Base-by-base conservation (phyloP, 176 grass and related monocot genomes). In the Elaeis guineensis region DNA sequence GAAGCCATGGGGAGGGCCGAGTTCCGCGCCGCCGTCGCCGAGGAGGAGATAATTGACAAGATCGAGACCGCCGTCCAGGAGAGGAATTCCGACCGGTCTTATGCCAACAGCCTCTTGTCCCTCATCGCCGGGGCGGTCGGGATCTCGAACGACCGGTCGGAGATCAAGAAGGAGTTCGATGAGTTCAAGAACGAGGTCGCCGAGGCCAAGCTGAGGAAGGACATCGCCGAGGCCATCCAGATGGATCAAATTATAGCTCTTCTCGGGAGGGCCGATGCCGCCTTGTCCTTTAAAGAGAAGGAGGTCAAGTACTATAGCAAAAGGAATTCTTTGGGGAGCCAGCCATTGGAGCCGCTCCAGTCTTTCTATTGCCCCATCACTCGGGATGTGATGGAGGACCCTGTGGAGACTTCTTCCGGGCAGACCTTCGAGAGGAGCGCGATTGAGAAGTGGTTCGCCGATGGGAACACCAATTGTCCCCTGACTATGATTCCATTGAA, bases 311-410 rank as follows among this genome's bases (percentile, higher is more conserved):
- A 58, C 23, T 28, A 25, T 24, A 58, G 15, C 56, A 58, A 58
- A 24, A 23, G 56, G 56, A 58, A 28, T 16, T 58, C 56, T 16
- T 58, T 58, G 56, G 56, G 56, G 56, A 58, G 21, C 56, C 56
- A 58, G 22, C 56, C 56, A 16, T 25, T 58, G 21, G 56, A 58
- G 21, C 56, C 56, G 22, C 56, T 58, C 23, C 56, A 58, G 9
- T 58, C 56, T 24, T 58, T 58, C 23, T 58, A 58, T 24, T 58
- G 56, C 56, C 56, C 56, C 21, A 58, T 58, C 21, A 58, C 23
- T 16, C 21, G 56, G 11, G 56, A 58, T 24, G 56, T 58, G 14
- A 58, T 58, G 56, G 56, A 58, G 56, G 56, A 58, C 25, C 56
- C 56, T 19, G 56, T 58, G 14, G 21, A 58, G 56, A 58, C 56